Evolutionary conservation across 352 stramenopile genomes (phyloP).

Genomic region (Globisporangium ultimum): DNA sequence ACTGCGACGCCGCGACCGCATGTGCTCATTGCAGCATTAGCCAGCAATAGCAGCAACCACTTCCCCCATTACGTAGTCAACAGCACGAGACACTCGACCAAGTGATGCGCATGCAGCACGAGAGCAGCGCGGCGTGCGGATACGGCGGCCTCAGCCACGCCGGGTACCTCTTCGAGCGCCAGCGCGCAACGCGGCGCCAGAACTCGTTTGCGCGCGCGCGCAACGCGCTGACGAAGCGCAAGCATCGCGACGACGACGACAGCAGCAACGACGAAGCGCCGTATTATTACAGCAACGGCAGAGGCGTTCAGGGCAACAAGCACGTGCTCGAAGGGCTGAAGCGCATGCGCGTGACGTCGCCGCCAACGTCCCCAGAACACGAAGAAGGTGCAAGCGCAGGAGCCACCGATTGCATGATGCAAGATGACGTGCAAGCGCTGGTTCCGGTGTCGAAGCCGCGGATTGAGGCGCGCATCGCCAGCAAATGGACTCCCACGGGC

Average conservation of each 20-base stretch:
- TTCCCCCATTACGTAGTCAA: neutral
- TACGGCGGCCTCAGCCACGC: conserved; percentile 37
- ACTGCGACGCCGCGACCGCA: too few relatives aligned
- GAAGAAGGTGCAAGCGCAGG: conserved; percentile 5
- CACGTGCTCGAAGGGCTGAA: conserved; percentile 62
- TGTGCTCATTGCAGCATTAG: neutral
- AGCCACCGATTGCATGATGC: conserved; percentile 22
- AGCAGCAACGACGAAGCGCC: conserved; percentile 13
- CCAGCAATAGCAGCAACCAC: neutral
- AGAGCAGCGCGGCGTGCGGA: conserved; percentile 21
- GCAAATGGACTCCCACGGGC: conserved; percentile 5
- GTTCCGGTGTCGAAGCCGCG: conserved; percentile 4
- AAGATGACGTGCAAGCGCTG: conserved; percentile 7
- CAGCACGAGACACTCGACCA: neutral
- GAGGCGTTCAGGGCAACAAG: conserved; percentile 13
- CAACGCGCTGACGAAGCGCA: conserved; percentile 35
- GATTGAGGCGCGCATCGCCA: neutral
- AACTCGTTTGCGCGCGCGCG: conserved; percentile 42
- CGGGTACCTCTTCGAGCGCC: conserved; percentile 41
- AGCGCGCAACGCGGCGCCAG: conserved; percentile 35
- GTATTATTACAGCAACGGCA: conserved; percentile 4
- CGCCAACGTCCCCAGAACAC: conserved; percentile 19
- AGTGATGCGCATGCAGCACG: conserved; percentile 12
- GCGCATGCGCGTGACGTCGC: conserved; percentile 63
- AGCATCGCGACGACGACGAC: conserved; percentile 24